Evolutionary conservation across 768 basidiomycete species (phyloP), one percentile per base, ranked within the genome.

Genomic region (Lenzites betulinus): DNA sequence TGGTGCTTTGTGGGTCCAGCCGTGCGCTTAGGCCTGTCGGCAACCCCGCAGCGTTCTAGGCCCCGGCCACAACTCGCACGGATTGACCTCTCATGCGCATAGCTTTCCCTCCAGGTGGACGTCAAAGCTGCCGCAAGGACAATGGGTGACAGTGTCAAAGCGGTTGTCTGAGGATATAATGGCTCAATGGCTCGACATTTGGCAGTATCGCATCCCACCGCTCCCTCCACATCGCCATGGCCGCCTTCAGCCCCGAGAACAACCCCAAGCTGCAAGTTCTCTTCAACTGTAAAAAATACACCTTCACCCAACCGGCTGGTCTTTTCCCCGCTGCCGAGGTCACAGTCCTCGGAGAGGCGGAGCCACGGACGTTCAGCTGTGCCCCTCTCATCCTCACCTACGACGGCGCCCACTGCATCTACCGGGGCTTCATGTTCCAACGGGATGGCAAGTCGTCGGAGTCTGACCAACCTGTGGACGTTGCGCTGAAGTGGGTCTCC

Each of bases 401-500:
- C 26, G 38, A 56, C 46, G 53, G 64, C 49, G 51, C 55, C 13
- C 55, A 55, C n/a, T 61, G 55, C 36, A 33, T 65, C 33, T 65
- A 62, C 28, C 57, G 51, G n/a, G 64, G 53, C 1, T 18, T 23
- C 33, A 41, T 62, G 42, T 47, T 59, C 28, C 53, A 42, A 20
- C 30, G 18, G 25, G 38, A 23, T 4, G 30, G 8, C 16, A 7
- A 20, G 20, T 52, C 28, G 13, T 42, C 25, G 9, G 25, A n/a
- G 7, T 36, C 49, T 1, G 8, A n/a, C 25, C n/a, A 15, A 2
- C 57, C 60, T n/a, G 15, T 66, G 25, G 54, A 57, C 7, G 58
- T 66, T 33, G 64, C 64, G 41, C 44, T 66, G 39, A 66, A 63
- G 47, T 66, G 64, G 64, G 64, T 51, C 16, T 59, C 44, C 7